phyloP scores from a whole-genome alignment of 768 basidiomycete species.

The Boletus pseudopeckii region DNA sequence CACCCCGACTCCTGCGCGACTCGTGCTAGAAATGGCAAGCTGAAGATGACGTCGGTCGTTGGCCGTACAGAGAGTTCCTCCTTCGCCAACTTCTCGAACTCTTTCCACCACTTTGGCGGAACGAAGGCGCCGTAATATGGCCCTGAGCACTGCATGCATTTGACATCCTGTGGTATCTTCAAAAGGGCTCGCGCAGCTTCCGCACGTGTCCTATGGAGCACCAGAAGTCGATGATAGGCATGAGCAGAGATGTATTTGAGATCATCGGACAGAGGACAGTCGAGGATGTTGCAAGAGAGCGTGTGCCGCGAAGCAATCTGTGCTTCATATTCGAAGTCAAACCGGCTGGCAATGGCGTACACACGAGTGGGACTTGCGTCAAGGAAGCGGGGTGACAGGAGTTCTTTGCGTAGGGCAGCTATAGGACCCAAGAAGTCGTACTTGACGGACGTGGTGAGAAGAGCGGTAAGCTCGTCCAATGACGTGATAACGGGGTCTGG shows the following conservation, averaged over 20 bases:
- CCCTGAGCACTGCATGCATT: slow-evolving; percentile 70
- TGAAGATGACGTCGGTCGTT: slow-evolving; percentile 57
- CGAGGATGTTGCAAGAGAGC: slow-evolving; percentile 49
- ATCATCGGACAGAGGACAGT: slow-evolving; percentile 58
- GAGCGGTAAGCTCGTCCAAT: slow-evolving; percentile 50
- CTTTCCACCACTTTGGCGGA: slow-evolving; percentile 67
- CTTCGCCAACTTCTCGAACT: slow-evolving; percentile 54
- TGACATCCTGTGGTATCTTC: slow-evolving; percentile 44
- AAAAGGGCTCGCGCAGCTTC: slow-evolving; percentile 48
- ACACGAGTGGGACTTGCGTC: slow-evolving; percentile 52
- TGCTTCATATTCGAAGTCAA: slow-evolving; percentile 61
- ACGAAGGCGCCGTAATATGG: slow-evolving; percentile 40
- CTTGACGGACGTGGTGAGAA: slow-evolving; percentile 56
- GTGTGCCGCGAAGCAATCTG: slow-evolving; percentile 58
- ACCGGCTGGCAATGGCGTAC: slow-evolving; percentile 68
- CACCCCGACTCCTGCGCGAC: slow-evolving; percentile 53
- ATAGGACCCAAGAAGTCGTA: slow-evolving; percentile 56
- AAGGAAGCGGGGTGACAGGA: slow-evolving; percentile 51
- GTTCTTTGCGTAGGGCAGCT: slow-evolving; percentile 45
- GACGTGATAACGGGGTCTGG: slow-evolving; percentile 49
- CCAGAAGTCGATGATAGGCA: slow-evolving; percentile 61
- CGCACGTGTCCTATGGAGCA: slow-evolving; percentile 54
- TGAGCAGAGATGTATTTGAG: slow-evolving; percentile 65
- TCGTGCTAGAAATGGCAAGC: slow-evolving; percentile 53
- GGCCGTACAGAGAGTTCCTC: slow-evolving; percentile 57